Conservation (phyloP, 768 basidiomycete species). For the Aureoboletus auriporus region DNA sequence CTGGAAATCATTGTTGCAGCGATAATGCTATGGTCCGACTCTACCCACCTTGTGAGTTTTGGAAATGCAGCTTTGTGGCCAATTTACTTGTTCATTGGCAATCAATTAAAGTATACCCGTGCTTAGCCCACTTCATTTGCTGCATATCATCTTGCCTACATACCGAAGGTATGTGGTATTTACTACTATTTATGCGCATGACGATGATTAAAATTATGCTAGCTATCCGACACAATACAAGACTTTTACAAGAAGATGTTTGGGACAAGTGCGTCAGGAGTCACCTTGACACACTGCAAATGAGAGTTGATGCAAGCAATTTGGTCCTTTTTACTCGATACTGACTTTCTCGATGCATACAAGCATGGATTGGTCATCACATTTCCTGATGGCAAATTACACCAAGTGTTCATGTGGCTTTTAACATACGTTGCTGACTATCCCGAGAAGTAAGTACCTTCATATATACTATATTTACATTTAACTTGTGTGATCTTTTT, state of each 20-base stretch:
- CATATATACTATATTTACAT: neutral
- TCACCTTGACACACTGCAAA: conserved; percentile 13
- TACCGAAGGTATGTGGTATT: conserved; percentile 16
- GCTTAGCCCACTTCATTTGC: conserved; percentile 8
- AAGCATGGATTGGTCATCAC: conserved; percentile 15
- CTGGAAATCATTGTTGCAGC: conserved; percentile 15
- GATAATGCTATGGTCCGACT: conserved; percentile 27
- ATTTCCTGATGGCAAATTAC: conserved; percentile 17
- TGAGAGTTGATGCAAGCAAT: conserved; percentile 23
- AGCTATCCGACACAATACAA: conserved; percentile 6
- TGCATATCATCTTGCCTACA: conserved; percentile 20
- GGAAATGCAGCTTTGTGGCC: conserved; percentile 16
- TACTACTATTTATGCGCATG: too few relatives aligned
- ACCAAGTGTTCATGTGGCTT: conserved; percentile 10
- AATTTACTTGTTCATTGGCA: conserved; percentile 7
- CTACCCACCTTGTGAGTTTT: conserved; percentile 21
- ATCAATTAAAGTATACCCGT: conserved; percentile 9
- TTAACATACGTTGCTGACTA: conserved; percentile 23
- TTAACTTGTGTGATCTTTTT: neutral
- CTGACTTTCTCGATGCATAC: neutral
- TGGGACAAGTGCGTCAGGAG: neutral
- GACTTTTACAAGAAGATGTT: conserved; percentile 6
- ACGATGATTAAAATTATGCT: too few relatives aligned
- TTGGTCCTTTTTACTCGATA: conserved; percentile 1
- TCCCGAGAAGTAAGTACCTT: conserved; percentile 29